Base-by-base conservation (phyloP, 2,329 filamentous ascomycete genomes). In the Ascochyta viciae-villosae region DNA sequence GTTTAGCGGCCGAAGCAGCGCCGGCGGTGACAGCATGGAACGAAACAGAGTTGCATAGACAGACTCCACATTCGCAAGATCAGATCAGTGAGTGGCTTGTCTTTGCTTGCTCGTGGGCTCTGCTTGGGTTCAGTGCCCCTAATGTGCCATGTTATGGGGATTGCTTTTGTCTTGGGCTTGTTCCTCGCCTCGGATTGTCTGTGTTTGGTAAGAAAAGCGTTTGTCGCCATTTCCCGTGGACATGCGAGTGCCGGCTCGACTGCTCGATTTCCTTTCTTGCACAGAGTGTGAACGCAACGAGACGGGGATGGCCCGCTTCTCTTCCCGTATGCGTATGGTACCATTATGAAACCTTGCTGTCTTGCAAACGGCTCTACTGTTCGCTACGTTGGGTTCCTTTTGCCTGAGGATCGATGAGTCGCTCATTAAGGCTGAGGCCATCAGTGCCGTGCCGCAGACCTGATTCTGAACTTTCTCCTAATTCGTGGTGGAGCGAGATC, bases 351-450 rank as follows among this genome's bases (percentile, higher is more conserved):
- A 31, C 24, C 50, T 22, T 48, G 23, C 24, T 37, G 29, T 43
- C 45, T 44, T 49, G 34, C 44, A 40, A 54, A 40, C 50, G 51
- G 44, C 41, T n/a, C 41, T 29, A 37, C 45, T 13, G 31, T 44
- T 50, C n/a, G 41, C 23, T 23, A 35, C 2, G 29, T 24, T 41
- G 49, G n/a, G 12, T 16, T 34, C 27, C 31, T 16, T 19, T 19
- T 19, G 19, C 16, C 22, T 45, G 16, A 35, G 41, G 24, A 33
- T 31, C 37, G 46, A 41, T 26, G 35, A 16, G 23, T 35, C 41
- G 27, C 35, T 46, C 46, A 41, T 55, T 55, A 50, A 55, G 46
- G 37, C 24, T 33, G 41, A 29, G 46, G 15, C 29, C n/a, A 37
- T 37, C 52, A 29, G 29, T 50, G 46, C 31, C 22, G 26, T 46